Conservation (phyloP, 2,329 filamentous ascomycete species). For the Escovopsis weberi region DNA sequence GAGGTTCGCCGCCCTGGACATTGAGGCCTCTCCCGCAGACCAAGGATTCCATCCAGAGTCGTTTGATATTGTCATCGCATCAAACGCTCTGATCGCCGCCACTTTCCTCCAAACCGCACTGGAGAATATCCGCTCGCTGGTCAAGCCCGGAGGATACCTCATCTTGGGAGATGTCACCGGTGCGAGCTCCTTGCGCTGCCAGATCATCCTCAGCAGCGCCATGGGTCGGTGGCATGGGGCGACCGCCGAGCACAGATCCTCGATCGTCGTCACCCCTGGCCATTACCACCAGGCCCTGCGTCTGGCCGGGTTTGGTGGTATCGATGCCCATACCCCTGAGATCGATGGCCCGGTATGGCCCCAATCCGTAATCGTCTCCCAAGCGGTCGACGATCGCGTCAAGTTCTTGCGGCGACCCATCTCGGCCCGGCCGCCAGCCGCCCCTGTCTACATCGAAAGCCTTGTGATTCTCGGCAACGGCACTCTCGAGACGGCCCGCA, state of each 20-base stretch:
- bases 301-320: slow-evolving; percentile 2
- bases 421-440: neutral
- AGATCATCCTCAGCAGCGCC: slow-evolving; percentile 2
- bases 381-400: neutral
- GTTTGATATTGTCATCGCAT: slow-evolving; percentile 24
- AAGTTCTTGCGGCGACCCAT: neutral
- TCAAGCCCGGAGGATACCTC: slow-evolving; percentile 4
- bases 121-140: neutral
- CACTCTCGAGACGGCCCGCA: neutral
- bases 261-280: neutral
- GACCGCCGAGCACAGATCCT: neutral
- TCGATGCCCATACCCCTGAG: slow-evolving; percentile 1
- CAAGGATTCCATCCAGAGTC: slow-evolving; percentile 16
- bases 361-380: neutral
- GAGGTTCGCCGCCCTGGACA: slow-evolving; percentile 4
- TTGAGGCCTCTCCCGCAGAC: slow-evolving; percentile 7
- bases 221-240: slow-evolving; percentile 5
- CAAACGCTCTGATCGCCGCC: slow-evolving; percentile 10
- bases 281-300: slow-evolving; percentile 3
- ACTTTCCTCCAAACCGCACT: neutral
- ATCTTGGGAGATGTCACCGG: neutral
- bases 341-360: neutral
- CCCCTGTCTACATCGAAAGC: neutral
- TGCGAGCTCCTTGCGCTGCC: neutral
- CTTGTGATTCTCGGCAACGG: neutral